Conservation (phyloP, 176 grass and related monocot species). For the barley (Hordeum vulgare) region MorexV3_pseudomolecules_assembly NC_058519.1:432862853-432863352, state of each 20-base stretch:
- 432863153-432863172: conserved; percentile 96
- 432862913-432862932: conserved; percentile 17
- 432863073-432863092: conserved; percentile 6
- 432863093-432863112: conserved; percentile 84
- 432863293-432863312: too few relatives aligned
- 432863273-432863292: too few relatives aligned
- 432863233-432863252: too few relatives aligned
- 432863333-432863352: neutral
- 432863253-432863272: too few relatives aligned
- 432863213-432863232: neutral
- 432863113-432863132: conserved; percentile 94
- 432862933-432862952: conserved; percentile 78
- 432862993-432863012: conserved; percentile 96
- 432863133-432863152: conserved; percentile 86
- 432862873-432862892: neutral
- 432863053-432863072: neutral
- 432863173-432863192: conserved; percentile 97
- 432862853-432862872: neutral
- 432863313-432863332: neutral
- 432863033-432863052: neutral
- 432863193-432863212: neutral
- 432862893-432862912: conserved; percentile 2
- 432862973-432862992: conserved; percentile 80
- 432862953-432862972: conserved; percentile 99
- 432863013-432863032: conserved; percentile 36